Base-by-base conservation (phyloP, 2,329 filamentous ascomycete genomes). In the Phaeosphaeriaceae sp. region DNA sequence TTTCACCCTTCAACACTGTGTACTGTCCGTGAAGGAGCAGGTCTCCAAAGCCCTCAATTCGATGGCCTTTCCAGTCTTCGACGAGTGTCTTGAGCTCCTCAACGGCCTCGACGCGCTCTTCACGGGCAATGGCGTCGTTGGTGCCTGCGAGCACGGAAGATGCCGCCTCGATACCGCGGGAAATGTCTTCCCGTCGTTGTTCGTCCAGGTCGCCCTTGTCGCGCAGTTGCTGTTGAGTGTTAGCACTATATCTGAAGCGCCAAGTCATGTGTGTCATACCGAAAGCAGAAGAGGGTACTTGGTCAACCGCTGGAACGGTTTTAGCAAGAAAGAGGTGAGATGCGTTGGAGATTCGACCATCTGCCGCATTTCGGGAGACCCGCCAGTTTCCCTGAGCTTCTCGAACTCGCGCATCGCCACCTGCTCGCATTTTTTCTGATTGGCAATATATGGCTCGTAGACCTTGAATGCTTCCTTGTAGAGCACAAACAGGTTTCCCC, bases 361-460 rank as follows among this genome's bases (percentile, higher is more conserved):
- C 71, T 88, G 86, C 41, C 85, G 82, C 68, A 89, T 82, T 60
- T 88, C 66, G 1, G 71, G 41, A 3, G 85, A 88, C 53, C 88
- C 92, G 51, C 86, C 90, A 45, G 91, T 91, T 31, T 86, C 80
- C 65, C 87, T 86, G 52, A 98, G 92, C 76, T 95, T 96, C 69
- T 95, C 91, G 76, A 96, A 97, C 59, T 94, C 89, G 58, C 89
- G 86, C 67, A 91, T 88, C 15, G 93, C 93, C n/a, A 91, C 86
- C 66, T 90, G 86, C 53, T 94, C 93, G 57, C 94, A 96, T 74
- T 92, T 93, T 66, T 92, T 89, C 80, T 97, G 94, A 73, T 99
- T 99, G 33, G 95, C 92, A 68, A 98, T 98, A 71, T 98, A 99
- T 1, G 93, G 93, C 71, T 97, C 92, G 76, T 99, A 99, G 59